Evolutionary conservation across 176 grass and related monocot species (phyloP).

Genomic region (Bromus sterilis): DNA sequence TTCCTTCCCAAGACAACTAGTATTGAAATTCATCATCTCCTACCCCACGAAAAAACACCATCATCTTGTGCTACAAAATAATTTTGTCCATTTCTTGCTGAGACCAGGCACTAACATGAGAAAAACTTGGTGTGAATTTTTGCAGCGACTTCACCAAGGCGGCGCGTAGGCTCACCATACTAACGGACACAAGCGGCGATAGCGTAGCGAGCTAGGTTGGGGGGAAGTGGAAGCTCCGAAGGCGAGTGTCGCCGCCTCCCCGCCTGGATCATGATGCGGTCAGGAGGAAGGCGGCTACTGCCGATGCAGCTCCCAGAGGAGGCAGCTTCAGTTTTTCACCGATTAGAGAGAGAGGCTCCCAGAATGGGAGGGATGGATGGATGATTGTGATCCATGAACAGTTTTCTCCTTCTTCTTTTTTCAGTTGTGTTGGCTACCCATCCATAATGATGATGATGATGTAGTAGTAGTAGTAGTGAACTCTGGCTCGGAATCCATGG

Average conservation of each 20-base stretch:
- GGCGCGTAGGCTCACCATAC: conserved; percentile 73
- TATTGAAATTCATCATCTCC: too few species aligned
- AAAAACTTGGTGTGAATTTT: not conserved
- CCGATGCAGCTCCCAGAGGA: too few species aligned
- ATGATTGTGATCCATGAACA: not conserved
- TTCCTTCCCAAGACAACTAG: not conserved
- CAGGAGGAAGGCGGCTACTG: too few species aligned
- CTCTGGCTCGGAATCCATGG: not conserved
- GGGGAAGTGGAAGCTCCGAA: not conserved
- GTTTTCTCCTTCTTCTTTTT: not conserved
- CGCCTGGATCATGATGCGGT: too few species aligned
- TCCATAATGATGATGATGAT: not conserved
- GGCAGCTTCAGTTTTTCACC: not conserved
- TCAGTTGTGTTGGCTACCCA: not conserved
- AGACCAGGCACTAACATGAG: not conserved
- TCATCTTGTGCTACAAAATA: not conserved
- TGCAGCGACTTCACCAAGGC: conserved; percentile 90
- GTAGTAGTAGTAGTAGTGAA: not conserved
- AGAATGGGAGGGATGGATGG: not conserved
- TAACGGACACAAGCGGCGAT: conserved; percentile 36
- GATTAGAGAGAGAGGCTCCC: not conserved
- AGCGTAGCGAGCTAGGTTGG: conserved; percentile 44
- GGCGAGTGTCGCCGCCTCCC: too few species aligned
- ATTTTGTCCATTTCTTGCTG: not conserved
- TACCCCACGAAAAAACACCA: too few species aligned